Conservation (phyloP, 495 filamentous ascomycete species). For the Coniosporium apollinis region DNA sequence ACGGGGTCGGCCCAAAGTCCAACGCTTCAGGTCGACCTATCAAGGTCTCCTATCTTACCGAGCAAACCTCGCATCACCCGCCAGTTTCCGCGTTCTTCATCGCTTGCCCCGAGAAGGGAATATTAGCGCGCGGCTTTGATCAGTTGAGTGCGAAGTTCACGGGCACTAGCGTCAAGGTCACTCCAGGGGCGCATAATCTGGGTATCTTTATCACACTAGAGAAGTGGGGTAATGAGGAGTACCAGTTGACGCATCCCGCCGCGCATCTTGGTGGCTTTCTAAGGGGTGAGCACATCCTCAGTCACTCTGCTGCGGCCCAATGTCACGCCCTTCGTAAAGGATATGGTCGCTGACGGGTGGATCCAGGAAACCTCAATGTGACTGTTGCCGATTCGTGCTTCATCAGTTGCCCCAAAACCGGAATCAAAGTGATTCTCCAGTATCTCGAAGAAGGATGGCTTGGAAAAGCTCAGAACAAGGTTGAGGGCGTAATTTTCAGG, state of each 20-base stretch:
- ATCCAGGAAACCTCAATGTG: slow-evolving; percentile 47
- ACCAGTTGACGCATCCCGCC: slow-evolving; percentile 84
- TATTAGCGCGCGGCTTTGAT: slow-evolving; percentile 80
- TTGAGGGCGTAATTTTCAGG: slow-evolving; percentile 79
- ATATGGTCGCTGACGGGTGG: too few relatives aligned
- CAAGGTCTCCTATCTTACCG: slow-evolving; percentile 80
- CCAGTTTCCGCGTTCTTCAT: slow-evolving; percentile 94
- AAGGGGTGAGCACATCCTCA: slow-evolving; percentile 40
- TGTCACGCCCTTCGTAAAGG: too few relatives aligned
- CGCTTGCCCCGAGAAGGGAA: slow-evolving; percentile 79
- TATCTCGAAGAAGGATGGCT: slow-evolving; percentile 94
- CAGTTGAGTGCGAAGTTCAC: slow-evolving; percentile 97
- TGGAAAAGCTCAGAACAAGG: slow-evolving; percentile 72
- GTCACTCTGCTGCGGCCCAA: too few relatives aligned
- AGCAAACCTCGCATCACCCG: slow-evolving; percentile 97
- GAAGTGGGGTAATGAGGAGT: slow-evolving; percentile 67
- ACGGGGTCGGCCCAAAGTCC: too few relatives aligned
- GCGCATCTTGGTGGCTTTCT: slow-evolving; percentile 85
- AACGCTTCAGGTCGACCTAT: too few relatives aligned
- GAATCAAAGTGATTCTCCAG: slow-evolving; percentile 75
- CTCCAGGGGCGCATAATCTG: slow-evolving; percentile 79
- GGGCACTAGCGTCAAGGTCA: slow-evolving; percentile 81
- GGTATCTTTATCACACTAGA: slow-evolving; percentile 88
- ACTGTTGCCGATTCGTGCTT: slow-evolving; percentile 79
- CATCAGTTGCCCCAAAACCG: slow-evolving; percentile 70